Evolutionary conservation across 345 rosid species (phyloP).

Genomic region (Hypericum perforatum): DNA sequence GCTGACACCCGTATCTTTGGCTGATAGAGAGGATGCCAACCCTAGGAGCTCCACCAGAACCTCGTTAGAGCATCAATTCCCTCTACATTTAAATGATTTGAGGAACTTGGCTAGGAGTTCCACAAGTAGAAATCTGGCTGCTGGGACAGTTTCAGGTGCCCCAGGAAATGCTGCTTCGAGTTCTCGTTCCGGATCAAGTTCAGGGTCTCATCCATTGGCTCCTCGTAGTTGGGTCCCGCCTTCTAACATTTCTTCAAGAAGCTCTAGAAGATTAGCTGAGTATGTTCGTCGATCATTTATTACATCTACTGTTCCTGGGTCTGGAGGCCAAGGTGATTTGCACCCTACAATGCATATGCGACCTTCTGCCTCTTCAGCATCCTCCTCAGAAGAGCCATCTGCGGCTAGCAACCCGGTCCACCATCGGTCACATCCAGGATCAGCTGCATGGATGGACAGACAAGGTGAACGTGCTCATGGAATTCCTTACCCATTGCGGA

Average conservation of each 20-base stretch:
- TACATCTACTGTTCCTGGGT: conserved; percentile 37
- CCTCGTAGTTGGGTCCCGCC: conserved; percentile 38
- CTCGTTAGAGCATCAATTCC: conserved; percentile 40
- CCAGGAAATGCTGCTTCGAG: conserved; percentile 46
- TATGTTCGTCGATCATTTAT: conserved; percentile 58
- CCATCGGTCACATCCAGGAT: conserved; percentile 44
- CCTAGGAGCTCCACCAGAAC: conserved; percentile 34
- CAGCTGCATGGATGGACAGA: conserved; percentile 44
- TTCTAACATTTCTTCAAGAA: conserved; percentile 29
- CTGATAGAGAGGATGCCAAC: conserved; percentile 37
- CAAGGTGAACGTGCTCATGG: conserved; percentile 49
- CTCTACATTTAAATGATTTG: conserved; percentile 39
- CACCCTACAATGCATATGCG: conserved; percentile 26
- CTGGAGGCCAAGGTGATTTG: conserved; percentile 38
- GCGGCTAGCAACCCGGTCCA: conserved; percentile 37
- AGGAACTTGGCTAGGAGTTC: conserved; percentile 33
- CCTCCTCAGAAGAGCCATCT: conserved; percentile 44
- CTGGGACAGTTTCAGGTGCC: conserved; percentile 23
- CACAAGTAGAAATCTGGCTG: conserved; percentile 21
- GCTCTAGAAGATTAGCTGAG: conserved; percentile 60
- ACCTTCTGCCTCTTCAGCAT: conserved; percentile 30
- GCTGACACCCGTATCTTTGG: conserved; percentile 26
- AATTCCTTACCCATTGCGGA: conserved; percentile 43
- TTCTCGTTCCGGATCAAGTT: conserved; percentile 32
- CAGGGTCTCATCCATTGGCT: conserved; percentile 42